These are phyloP conservation scores for Russula emetica DNA, from an alignment of 768 basidiomycete species.

Conservation along the genomic window DNA sequence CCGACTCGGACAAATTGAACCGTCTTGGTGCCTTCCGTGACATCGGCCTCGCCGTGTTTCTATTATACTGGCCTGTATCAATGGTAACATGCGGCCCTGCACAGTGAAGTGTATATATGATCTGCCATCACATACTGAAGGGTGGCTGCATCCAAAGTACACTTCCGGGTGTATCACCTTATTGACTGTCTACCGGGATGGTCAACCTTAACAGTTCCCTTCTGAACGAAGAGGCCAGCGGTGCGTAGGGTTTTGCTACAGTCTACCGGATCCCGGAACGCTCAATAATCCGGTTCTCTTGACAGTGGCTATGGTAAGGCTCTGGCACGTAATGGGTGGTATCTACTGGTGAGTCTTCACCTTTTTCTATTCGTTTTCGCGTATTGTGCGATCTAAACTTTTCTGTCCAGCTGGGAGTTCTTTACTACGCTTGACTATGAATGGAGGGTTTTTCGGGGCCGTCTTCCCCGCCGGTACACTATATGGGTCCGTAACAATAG, in stretches of 20 bases:
- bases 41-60: background rate
- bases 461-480: conserved; percentile 3
- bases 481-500: too few relatives aligned
- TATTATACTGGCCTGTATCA: background rate
- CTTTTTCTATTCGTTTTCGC: background rate
- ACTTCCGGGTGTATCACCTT: background rate
- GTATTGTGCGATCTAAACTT: background rate
- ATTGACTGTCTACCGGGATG: background rate
- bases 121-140: too few relatives aligned
- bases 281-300: background rate
- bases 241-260: background rate
- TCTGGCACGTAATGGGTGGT: background rate
- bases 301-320: background rate
- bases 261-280: background rate
- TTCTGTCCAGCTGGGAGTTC: background rate
- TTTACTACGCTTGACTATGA: background rate
- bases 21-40: background rate
- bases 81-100: background rate
- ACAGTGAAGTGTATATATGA: background rate
- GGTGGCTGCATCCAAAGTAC: too few relatives aligned
- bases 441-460: background rate
- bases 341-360: background rate
- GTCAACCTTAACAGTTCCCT: background rate
- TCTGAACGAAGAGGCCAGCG: too few relatives aligned
- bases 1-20: background rate